Evolutionary conservation across 2,329 filamentous ascomycete species (phyloP).

Genomic region (Trichocomaceae sp.): DNA sequence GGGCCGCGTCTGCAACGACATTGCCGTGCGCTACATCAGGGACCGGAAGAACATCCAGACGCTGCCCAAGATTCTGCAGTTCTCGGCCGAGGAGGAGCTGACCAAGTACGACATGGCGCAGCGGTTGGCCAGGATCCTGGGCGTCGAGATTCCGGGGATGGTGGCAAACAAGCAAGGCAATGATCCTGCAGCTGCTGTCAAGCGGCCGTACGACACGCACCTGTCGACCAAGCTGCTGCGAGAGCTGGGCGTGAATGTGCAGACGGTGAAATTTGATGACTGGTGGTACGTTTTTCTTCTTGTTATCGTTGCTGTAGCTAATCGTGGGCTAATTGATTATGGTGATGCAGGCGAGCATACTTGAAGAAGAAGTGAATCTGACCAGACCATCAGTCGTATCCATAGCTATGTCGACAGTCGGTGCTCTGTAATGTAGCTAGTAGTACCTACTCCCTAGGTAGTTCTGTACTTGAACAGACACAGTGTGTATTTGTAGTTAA

Average conservation of each 20-base stretch:
- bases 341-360: conserved; percentile 5
- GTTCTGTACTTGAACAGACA: too few relatives aligned
- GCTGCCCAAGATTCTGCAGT: conserved; percentile 69
- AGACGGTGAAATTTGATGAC: conserved; percentile 65
- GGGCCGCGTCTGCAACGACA: conserved; percentile 67
- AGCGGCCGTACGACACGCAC: conserved; percentile 83
- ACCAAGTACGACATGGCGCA: conserved; percentile 89
- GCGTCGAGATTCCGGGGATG: conserved; percentile 62
- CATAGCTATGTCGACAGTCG: too few relatives aligned
- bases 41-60: conserved; percentile 42
- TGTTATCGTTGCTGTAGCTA: too few relatives aligned
- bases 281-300: conserved; percentile 59
- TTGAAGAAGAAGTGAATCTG: not conserved
- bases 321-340: too few relatives aligned
- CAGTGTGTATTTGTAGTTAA: too few relatives aligned
- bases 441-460: too few relatives aligned
- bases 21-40: conserved; percentile 62
- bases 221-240: conserved; percentile 68
- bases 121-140: conserved; percentile 71
- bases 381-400: too few relatives aligned
- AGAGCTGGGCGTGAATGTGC: conserved; percentile 67
- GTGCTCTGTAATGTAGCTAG: too few relatives aligned
- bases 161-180: conserved; percentile 61
- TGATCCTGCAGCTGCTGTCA: conserved; percentile 62
- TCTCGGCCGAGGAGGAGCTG: conserved; percentile 76